Evolutionary conservation across 805 yeast genomes (phyloP), one percentile per base, ranked within the genome.

Genomic region (Priceomyces haplophilus): DNA sequence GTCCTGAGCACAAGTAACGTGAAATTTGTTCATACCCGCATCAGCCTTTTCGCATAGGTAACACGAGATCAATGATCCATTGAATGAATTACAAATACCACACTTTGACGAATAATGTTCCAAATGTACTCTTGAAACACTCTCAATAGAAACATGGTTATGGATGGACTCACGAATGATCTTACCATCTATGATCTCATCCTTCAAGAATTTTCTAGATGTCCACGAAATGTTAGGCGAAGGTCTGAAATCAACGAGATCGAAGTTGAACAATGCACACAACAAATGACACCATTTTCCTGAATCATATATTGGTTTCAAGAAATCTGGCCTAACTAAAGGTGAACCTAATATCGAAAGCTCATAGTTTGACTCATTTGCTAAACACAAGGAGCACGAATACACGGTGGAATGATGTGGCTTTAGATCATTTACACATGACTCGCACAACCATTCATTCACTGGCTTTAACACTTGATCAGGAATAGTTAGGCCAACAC

Each of bases 211-310:
- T 24, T 38, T 30, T 24, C 37, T 39, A 4, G 37, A 15, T n/a
- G 23, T 43, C 30, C 34, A 30, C 16, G 35, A 31, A 13, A 32
- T n/a, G 6, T 34, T 13, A 11, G 18, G 61, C 51, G 6, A 75
- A 60, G 0, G 82, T 83, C 48, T 80, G 82, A 48, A 81, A 38
- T 11, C 61, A 35, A 16, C 55, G 4, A 74, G 56, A n/a, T 66
- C 63, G 3, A 75, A 62, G 21, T 67, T 65, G 55, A 82, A 81
- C 0, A 85, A 38, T 0, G 90, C 82, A 62, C 97, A 89, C 2
- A 78, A 47, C 2, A 83, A 64, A 65, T 89, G 97, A 25, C 82
- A 80, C 97, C 97, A 89, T 44, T 73, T 69, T 1, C 86, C 86
- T 0, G 67, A 49, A 42, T 72, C 76, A 3, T 56, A 50, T 0